A percentile compares a stretch with the other conserved stretches of the same genome.
Evolutionary conservation across 495 filamentous ascomycete genomes (phyloP).

Genomic region (Neurospora tetrasperma): DNA sequence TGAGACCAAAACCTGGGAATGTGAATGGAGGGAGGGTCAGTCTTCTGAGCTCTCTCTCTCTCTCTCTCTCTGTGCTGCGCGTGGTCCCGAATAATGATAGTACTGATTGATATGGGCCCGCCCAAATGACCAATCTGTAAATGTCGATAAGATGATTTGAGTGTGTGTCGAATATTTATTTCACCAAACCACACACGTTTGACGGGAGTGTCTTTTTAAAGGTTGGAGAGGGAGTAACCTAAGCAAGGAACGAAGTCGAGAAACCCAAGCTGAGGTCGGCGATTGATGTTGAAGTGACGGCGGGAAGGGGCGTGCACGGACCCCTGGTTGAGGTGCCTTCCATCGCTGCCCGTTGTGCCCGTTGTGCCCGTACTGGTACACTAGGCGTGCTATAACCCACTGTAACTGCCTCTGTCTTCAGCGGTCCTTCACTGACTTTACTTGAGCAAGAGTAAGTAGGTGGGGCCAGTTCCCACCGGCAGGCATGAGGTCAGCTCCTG

Average conservation of each 20-base stretch:
- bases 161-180: neutral
- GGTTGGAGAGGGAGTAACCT: neutral
- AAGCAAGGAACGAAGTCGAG: neutral
- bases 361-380: neutral
- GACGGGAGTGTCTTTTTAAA: neutral
- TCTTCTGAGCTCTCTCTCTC: neutral
- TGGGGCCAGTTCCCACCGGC: neutral
- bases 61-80: neutral
- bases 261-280: neutral
- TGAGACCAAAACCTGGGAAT: neutral
- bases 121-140: neutral
- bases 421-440: neutral
- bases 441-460: neutral
- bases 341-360: neutral
- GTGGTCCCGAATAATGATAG: neutral
- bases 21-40: neutral
- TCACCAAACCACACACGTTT: neutral
- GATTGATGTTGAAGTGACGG: neutral
- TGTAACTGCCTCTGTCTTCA: neutral
- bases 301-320: neutral
- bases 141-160: neutral
- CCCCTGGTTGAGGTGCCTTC: neutral
- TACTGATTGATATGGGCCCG: neutral
- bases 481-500: neutral
- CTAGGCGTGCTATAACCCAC: neutral